phyloP scores from a whole-genome alignment of 305 asterid genomes.

The Solanum hybrid region DNA sequence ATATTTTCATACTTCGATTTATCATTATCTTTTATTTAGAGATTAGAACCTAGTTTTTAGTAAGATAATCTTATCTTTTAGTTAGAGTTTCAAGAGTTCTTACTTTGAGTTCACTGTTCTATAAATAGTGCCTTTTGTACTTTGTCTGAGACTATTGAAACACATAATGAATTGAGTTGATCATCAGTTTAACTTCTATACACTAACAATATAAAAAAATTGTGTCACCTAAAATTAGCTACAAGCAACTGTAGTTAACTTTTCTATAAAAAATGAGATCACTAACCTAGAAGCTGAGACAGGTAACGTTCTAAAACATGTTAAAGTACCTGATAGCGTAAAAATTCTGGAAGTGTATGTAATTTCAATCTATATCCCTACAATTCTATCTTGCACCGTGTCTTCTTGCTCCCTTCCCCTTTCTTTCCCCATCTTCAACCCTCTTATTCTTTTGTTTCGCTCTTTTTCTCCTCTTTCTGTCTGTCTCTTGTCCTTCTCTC shows the following conservation, averaged over 20 bases:
- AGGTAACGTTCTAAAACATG: no score
- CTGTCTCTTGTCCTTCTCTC: background rate
- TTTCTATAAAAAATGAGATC: no score
- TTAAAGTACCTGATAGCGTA: no score
- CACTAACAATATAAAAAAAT: background rate
- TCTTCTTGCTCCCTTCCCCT: no score
- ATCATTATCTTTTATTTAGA: background rate
- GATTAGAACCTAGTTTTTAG: background rate
- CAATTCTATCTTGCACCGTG: no score
- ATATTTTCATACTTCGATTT: background rate
- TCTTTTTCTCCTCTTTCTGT: background rate
- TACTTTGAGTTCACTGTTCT: background rate
- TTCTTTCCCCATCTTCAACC: no score
- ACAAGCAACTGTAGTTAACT: no score
- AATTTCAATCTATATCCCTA: no score
- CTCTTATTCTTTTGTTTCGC: no score
- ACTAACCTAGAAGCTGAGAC: no score
- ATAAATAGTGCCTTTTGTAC: background rate
- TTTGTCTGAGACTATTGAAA: background rate
- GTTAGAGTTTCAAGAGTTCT: background rate
- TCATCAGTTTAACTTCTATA: background rate
- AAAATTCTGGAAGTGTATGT: no score
- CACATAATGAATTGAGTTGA: background rate
- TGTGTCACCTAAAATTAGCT: background rate
- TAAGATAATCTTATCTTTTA: background rate